phyloP scores from a whole-genome alignment of 2,329 filamentous ascomycete species.

The Chaetomium sp. region DNA sequence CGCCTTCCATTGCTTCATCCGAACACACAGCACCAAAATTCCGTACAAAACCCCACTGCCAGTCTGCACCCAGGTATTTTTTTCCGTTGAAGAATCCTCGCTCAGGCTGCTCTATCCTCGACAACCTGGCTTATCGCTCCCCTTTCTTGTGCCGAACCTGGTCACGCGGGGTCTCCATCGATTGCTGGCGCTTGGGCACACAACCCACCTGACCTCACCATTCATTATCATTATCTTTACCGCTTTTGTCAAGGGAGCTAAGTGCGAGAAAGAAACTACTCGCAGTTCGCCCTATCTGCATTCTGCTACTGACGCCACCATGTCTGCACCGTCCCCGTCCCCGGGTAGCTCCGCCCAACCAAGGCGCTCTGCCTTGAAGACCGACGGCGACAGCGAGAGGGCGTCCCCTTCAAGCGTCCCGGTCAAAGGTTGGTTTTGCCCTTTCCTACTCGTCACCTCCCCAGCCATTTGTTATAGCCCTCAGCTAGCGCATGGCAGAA shows the following conservation, averaged over 20 bases:
- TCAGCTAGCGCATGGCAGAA: not conserved
- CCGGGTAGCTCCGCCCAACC: conserved; percentile 31
- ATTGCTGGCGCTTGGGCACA: not conserved
- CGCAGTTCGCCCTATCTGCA: not conserved
- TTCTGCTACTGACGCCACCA: conserved; percentile 10
- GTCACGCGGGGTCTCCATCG: conserved; percentile 4
- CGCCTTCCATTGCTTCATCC: not conserved
- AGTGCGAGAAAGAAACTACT: not conserved
- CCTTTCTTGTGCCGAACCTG: not conserved
- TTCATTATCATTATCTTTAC: not conserved
- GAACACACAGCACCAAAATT: not conserved
- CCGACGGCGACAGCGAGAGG: conserved; percentile 46
- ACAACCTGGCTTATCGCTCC: not conserved
- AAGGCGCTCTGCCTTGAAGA: conserved; percentile 42
- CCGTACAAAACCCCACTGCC: not conserved
- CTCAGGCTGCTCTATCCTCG: not conserved
- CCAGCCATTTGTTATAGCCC: not conserved
- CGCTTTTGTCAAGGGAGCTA: not conserved
- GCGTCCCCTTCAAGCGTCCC: conserved; percentile 44
- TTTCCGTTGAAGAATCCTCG: not conserved
- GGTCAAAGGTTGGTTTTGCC: conserved; percentile 47
- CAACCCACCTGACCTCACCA: not conserved
- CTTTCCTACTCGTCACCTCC: not conserved
- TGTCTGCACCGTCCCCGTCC: conserved; percentile 31
- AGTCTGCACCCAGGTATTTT: no score